Base-by-base conservation (phyloP, 179 eudicot species). In the Carnegiea gigantea region DNA sequence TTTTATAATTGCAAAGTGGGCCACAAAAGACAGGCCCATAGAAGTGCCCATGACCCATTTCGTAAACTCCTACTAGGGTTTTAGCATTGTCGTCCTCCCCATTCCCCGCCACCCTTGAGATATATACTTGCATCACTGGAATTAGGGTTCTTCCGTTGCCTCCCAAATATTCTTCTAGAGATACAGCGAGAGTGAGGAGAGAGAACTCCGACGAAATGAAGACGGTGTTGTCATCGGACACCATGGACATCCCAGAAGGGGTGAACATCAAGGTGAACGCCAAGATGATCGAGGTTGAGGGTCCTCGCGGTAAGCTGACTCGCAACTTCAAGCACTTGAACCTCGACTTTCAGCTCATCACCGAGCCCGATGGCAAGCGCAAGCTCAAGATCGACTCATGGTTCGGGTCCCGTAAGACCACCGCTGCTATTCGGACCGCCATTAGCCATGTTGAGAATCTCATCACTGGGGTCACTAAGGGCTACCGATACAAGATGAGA, bases 181-280 rank as follows among this genome's bases (percentile, higher is more conserved):
- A 38, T 70, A 79, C 70, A 71, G 77, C 77, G 62, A 59, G 30
- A 73, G 28, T n/a, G 60, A 65, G 64, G 48, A 64, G 23, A 38
- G 53, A 26, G 26, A 26, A 54, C 70, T 54, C 70, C 77, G 71
- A 80, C 18, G 9, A 80, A 70, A 90, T 92, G 96, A 92, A 92
- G 93, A 90, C 89, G 0, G 88, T 92, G 0, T 70, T 90, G 0
- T 87, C 96, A 0, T 91, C 96, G 9, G 92, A 92, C 8, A 77
- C 85, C 12, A 92, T 92, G 96, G 96, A 91, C 44, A 88, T 92
- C 83, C 96, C 96, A 1, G 96, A 91, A 1, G 96, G 92, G n/a
- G 83, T 92, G 17, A 80, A 67, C 33, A 86, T 92, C 80, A 92
- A 78, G 18, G 85, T 92, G 14, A 81, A 91, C 18, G 96, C 96